phyloP scores from a whole-genome alignment of 768 basidiomycete species.

The Pleurotus giganteus region DNA sequence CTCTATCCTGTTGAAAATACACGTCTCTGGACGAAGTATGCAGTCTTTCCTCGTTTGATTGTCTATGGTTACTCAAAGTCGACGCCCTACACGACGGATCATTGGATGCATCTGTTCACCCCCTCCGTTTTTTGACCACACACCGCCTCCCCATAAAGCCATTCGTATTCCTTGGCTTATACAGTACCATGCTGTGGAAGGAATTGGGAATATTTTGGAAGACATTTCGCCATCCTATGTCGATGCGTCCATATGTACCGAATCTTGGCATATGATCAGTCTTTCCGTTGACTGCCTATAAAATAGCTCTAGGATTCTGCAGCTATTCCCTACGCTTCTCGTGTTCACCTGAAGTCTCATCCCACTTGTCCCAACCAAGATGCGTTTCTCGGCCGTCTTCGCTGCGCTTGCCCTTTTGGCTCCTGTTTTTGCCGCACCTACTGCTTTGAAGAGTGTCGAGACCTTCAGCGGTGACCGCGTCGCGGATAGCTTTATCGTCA shows the following conservation, averaged over 20 bases:
- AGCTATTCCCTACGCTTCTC: not conserved
- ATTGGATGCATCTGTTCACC: no score
- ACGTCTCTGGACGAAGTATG: no score
- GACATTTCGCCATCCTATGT: not conserved
- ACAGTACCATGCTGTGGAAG: no score
- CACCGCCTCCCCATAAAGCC: no score
- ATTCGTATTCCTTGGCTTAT: no score
- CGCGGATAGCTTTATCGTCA: conserved; percentile 17
- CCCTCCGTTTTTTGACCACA: no score
- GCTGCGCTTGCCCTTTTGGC: not conserved
- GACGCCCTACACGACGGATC: no score
- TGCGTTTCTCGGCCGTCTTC: conserved; percentile 2
- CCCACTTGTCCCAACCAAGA: not conserved
- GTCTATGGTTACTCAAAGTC: no score
- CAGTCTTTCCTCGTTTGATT: no score
- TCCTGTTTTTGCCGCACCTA: not conserved
- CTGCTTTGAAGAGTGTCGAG: conserved; percentile 5
- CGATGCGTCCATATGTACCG: not conserved
- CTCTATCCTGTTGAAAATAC: no score
- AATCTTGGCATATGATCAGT: not conserved
- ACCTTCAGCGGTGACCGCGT: conserved; percentile 4
- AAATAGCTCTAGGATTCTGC: not conserved
- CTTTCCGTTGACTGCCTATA: not conserved
- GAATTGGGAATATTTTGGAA: not conserved
- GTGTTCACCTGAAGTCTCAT: not conserved